Percentiles rank a stretch among this genome's conserved stretches.
phyloP scores from a whole-genome alignment of 805 yeast species.

The Brettanomyces nanus region DNA sequence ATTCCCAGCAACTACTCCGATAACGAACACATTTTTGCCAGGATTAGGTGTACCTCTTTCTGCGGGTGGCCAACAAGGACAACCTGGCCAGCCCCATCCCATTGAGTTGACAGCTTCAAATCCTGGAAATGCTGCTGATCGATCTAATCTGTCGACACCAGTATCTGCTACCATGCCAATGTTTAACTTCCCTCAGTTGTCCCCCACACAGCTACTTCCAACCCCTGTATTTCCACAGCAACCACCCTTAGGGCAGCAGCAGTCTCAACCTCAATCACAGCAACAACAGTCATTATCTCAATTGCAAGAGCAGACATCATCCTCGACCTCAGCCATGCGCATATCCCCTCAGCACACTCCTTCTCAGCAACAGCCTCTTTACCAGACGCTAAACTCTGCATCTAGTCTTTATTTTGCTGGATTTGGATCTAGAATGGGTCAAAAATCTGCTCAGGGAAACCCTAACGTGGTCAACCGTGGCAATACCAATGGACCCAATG shows the following conservation, averaged over 20 bases:
- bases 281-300: conserved; percentile 19
- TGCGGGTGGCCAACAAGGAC: background rate
- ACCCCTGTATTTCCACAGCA: conserved; percentile 17
- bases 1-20: conserved; percentile 3
- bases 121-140: conserved; percentile 1
- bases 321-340: background rate
- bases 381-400: conserved; percentile 12
- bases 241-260: conserved; percentile 3
- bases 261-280: conserved; percentile 15
- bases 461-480: background rate
- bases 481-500: too few relatives aligned
- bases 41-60: conserved; percentile 3
- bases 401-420: conserved; percentile 9
- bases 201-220: conserved; percentile 24
- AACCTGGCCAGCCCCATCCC: background rate
- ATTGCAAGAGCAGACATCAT: conserved; percentile 8
- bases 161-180: conserved; percentile 23
- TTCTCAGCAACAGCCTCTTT: conserved; percentile 2
- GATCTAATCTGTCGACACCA: conserved; percentile 22
- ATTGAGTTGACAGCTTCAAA: background rate
- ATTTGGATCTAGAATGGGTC: background rate
- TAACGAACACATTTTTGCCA: conserved; percentile 3
- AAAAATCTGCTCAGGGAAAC: background rate
- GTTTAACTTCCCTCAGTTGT: conserved; percentile 25
- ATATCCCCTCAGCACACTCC: background rate